Base-by-base conservation (phyloP, 768 basidiomycete genomes). In the Trametes sanguinea region DNA sequence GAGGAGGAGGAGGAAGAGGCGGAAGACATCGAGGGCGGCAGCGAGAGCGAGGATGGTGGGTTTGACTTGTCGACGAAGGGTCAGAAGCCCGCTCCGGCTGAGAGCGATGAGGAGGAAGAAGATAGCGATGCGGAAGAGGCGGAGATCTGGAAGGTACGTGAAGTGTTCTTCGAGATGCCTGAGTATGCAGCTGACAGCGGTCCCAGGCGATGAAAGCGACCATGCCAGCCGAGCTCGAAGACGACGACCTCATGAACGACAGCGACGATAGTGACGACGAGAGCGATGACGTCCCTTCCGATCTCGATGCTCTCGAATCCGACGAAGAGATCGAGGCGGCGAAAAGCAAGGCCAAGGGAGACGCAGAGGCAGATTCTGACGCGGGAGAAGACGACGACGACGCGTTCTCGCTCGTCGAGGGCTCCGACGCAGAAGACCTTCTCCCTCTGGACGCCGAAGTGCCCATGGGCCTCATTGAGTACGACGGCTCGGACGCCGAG, bases 121-220 rank as follows among this genome's bases (percentile, higher is more conserved):
- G 76, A 74, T 44, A 84, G 80, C 56, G 83, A 82, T 47, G 65
- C 72, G 1, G 84, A 84, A 11, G 90, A 92, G 68, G 86, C 76
- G 16, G 91, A 90, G 68, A 83, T 96, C 16, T 98, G 95, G 95
- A 94, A 90, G 87, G 95, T 94, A 65, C 61, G 77, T 65, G 1
- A 7, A 2, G 22, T 16, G 62, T 29, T 30, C 54, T 16, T 39
- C 6, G 27, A 10, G 16, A 2, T 22, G 27, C 27, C 35, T 1
- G 11, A 1, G 32, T 13, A 7, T 11, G n/a, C 2, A 14, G 14
- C 33, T 39, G 14, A 42, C 43, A 6, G 5, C 9, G 14, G 45
- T 42, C 52, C 6, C 64, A 97, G 94, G 94, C 85, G 0, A 95
- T 96, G 92, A 85, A 92, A 80, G 84, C 85, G n/a, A 84, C 85